These are phyloP conservation scores for Picochlorum sp. DNA, from an alignment of 139 green algal species.

Conservation along the genomic window DNA sequence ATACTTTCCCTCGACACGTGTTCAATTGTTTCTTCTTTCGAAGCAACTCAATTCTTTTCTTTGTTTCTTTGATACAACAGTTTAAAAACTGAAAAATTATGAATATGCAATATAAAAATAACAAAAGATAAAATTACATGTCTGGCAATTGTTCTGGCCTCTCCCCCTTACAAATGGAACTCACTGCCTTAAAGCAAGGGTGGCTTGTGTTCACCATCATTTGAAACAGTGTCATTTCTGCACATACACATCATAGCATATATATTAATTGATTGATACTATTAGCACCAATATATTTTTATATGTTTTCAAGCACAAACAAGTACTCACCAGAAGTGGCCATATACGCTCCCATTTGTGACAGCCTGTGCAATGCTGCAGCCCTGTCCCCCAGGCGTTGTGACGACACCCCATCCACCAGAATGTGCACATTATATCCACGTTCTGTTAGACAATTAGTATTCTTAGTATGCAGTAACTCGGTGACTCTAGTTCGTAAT, in stretches of 20 bases:
- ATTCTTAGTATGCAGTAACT: conserved; percentile 8
- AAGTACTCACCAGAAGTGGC: conserved; percentile 4
- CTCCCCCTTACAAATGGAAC: conserved; percentile 42
- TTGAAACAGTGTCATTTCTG: conserved; percentile 57
- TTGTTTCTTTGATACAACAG: too few species aligned
- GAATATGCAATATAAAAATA: too few species aligned
- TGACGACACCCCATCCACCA: conserved; percentile 69
- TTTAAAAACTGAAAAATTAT: too few species aligned
- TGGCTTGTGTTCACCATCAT: conserved; percentile 47
- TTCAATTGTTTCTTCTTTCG: too few species aligned
- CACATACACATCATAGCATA: neutral
- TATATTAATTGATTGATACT: too few species aligned
- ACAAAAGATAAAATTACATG: neutral
- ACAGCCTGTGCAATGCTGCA: conserved; percentile 42
- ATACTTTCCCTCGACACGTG: too few species aligned
- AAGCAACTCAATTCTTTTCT: too few species aligned
- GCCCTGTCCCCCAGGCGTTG: conserved; percentile 47
- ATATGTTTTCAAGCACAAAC: too few species aligned
- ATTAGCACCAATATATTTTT: too few species aligned
- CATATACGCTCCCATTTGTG: conserved; percentile 25
- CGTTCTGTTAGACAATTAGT: too few species aligned
- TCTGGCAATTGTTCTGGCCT: conserved; percentile 19
- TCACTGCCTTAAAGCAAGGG: conserved; percentile 63
- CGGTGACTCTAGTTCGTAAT: too few species aligned
- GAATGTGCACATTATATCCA: conserved; percentile 68